Evolutionary conservation across 2,329 filamentous ascomycete species (phyloP).

Genomic region (Botrytis paeoniae): DNA sequence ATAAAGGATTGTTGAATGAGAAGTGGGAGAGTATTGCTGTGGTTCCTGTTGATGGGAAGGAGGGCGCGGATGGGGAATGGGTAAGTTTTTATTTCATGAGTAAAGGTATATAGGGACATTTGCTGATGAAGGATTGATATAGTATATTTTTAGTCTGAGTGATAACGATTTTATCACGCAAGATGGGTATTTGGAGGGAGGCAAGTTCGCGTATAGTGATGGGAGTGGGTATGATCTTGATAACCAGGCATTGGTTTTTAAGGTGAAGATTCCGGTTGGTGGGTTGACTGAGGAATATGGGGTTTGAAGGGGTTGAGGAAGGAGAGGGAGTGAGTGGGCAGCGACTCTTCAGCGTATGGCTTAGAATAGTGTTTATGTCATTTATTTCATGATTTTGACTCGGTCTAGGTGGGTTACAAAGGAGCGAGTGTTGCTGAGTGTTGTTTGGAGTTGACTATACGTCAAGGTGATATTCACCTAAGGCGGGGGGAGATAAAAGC

Average conservation of each 20-base stretch:
- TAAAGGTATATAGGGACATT: too few relatives aligned
- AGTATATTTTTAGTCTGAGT: constrained; percentile 61
- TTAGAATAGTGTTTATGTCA: too few relatives aligned
- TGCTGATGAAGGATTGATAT: not conserved
- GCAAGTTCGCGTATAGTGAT: constrained; percentile 53
- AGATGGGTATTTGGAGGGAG: constrained; percentile 56
- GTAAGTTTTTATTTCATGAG: not conserved
- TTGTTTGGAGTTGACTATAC: too few relatives aligned
- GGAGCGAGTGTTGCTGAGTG: too few relatives aligned
- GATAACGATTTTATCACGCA: constrained; percentile 78
- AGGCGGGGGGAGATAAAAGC: too few relatives aligned
- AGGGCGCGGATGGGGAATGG: constrained; percentile 54
- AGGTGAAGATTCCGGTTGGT: constrained; percentile 29
- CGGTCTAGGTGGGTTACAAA: too few relatives aligned
- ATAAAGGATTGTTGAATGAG: constrained; percentile 62
- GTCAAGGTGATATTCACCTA: too few relatives aligned
- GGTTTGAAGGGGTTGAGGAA: too few relatives aligned
- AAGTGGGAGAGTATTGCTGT: constrained; percentile 73
- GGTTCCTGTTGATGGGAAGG: constrained; percentile 52
- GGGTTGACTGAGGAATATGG: not conserved
- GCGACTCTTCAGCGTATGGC: too few relatives aligned
- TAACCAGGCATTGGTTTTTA: constrained; percentile 59
- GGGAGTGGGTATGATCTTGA: constrained; percentile 53
- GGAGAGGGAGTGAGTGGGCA: too few relatives aligned
- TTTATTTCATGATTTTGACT: too few relatives aligned